Percentiles rank a stretch among this genome's conserved stretches.
phyloP scores from a whole-genome alignment of 2,329 filamentous ascomycete species.

The Clarireedia sp. region DNA sequence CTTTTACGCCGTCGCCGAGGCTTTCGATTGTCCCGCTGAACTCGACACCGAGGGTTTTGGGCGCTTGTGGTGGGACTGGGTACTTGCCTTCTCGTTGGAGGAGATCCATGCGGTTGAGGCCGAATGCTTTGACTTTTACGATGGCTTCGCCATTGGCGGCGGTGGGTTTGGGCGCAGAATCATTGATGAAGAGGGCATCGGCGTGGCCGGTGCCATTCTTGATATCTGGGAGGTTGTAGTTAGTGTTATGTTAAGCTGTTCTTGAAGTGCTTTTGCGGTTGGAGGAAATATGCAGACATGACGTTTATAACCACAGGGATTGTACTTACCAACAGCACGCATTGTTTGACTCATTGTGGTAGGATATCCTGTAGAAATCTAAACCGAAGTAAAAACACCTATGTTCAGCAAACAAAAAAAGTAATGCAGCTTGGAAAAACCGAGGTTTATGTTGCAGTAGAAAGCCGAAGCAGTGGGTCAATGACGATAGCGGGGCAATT shows the following conservation, averaged over 20 bases:
- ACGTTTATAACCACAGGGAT: neutral
- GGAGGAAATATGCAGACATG: neutral
- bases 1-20: constrained; percentile 40
- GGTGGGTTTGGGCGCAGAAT: constrained; percentile 42
- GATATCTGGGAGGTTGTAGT: constrained; percentile 33
- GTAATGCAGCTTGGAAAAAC: too few species aligned
- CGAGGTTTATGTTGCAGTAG: too few species aligned
- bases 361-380: neutral
- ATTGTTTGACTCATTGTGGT: constrained; percentile 22
- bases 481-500: too few species aligned
- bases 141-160: constrained; percentile 60
- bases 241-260: neutral
- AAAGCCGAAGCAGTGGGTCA: too few species aligned
- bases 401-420: too few species aligned
- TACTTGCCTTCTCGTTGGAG: constrained; percentile 68
- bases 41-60: constrained; percentile 66
- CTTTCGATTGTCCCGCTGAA: constrained; percentile 63
- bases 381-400: too few species aligned
- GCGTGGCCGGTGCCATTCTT: constrained; percentile 47
- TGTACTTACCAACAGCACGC: constrained; percentile 24
- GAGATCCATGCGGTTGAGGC: constrained; percentile 81
- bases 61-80: constrained; percentile 62
- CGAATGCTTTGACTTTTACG: constrained; percentile 73
- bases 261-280: neutral
- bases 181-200: constrained; percentile 46